These are phyloP conservation scores for Neurospora sp. DNA, from an alignment of 495 filamentous ascomycete genomes.

Conservation along the genomic window DNA sequence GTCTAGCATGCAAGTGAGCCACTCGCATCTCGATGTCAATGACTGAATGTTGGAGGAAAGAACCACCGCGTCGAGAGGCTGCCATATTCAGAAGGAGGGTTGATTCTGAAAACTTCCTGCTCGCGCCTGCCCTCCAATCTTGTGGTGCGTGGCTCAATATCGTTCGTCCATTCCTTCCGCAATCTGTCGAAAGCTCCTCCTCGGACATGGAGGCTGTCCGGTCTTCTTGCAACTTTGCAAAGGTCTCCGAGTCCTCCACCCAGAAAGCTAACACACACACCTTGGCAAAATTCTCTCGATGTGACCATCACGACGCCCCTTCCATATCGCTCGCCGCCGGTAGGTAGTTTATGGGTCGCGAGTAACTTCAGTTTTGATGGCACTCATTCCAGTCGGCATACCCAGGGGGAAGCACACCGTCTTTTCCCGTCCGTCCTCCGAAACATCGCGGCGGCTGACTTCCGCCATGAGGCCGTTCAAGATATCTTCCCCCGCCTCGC, in stretches of 20 bases:
- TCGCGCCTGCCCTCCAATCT: background rate
- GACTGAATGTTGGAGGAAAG: background rate
- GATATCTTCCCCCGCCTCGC: background rate
- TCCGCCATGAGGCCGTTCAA: background rate
- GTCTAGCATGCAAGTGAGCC: no score
- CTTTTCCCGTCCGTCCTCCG: background rate
- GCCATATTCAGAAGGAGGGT: background rate
- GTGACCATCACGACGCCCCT: background rate
- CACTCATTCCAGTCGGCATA: background rate
- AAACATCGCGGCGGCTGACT: background rate
- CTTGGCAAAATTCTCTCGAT: background rate
- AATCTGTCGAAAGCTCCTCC: background rate
- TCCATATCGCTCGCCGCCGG: background rate
- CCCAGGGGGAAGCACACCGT: background rate
- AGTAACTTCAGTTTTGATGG: background rate
- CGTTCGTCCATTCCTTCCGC: background rate
- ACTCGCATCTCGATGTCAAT: background rate
- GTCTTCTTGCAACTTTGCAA: background rate
- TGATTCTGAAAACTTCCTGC: background rate
- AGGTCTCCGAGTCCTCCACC: background rate
- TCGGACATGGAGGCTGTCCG: background rate
- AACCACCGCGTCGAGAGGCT: background rate
- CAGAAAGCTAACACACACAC: background rate
- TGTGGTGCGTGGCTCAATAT: background rate
- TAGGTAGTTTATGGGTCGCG: background rate